These are phyloP conservation scores for Emericellopsis terricola DNA, from an alignment of 495 filamentous ascomycete genomes.

Conservation along the genomic window DNA sequence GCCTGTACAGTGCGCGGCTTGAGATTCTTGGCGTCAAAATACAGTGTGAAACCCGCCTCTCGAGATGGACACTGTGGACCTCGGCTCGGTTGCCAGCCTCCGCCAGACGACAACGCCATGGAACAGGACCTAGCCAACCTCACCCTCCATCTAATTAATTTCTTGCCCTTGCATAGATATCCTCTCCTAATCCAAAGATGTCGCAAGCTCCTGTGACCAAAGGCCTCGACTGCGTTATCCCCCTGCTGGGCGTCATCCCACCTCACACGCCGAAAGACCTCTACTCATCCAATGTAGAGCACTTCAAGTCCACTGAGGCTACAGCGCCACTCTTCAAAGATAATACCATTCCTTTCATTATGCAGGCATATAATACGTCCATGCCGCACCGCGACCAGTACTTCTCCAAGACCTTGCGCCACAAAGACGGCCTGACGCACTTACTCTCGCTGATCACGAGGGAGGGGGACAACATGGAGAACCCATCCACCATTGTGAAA, in stretches of 20 bases:
- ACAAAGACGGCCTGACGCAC: neutral
- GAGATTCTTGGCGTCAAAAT: too few relatives aligned
- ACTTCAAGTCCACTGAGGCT: constrained; percentile 1
- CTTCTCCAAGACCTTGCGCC: neutral
- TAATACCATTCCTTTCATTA: constrained; percentile 1
- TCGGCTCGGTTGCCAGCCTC: too few relatives aligned
- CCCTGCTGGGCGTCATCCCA: neutral
- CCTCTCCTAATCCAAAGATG: too few relatives aligned
- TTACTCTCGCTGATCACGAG: constrained; percentile 1
- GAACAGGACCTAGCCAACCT: too few relatives aligned
- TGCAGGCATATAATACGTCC: neutral
- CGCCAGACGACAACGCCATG: too few relatives aligned
- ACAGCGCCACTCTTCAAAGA: neutral
- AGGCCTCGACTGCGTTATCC: neutral
- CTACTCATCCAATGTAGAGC: neutral
- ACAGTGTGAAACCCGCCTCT: too few relatives aligned
- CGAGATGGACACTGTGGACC: too few relatives aligned
- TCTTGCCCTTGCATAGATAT: too few relatives aligned
- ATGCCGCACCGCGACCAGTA: constrained; percentile 1
- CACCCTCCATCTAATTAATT: too few relatives aligned
- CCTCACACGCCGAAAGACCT: neutral
- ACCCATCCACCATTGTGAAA: neutral
- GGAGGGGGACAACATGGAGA: neutral
- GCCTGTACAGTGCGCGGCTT: too few relatives aligned
- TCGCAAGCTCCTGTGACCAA: too few relatives aligned